Evolutionary conservation across 192 early-diverging fungal species (phyloP).

Genomic region (Backusella mclennaniae): DNA sequence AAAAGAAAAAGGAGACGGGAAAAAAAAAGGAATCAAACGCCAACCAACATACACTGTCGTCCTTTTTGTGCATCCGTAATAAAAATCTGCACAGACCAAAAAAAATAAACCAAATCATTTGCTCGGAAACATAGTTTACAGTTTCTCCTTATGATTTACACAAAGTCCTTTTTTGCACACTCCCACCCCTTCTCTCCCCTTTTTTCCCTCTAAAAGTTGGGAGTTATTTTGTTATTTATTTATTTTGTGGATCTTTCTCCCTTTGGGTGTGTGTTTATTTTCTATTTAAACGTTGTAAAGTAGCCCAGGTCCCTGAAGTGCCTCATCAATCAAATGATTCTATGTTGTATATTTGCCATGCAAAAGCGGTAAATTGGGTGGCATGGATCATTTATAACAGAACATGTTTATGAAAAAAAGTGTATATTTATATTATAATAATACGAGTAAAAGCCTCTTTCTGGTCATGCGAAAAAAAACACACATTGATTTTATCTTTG

Average conservation of each 20-base stretch:
- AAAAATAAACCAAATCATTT: constrained; percentile 1
- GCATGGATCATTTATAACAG: background rate
- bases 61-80: constrained; percentile 12
- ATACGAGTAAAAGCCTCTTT: too few species aligned
- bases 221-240: background rate
- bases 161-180: background rate
- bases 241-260: constrained; percentile 1
- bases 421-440: background rate
- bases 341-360: background rate
- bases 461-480: background rate
- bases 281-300: background rate
- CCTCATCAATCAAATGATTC: background rate
- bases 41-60: background rate
- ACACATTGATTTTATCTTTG: background rate
- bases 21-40: background rate
- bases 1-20: background rate
- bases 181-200: background rate
- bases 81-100: constrained; percentile 12
- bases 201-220: constrained; percentile 4
- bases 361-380: constrained; percentile 3
- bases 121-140: constrained; percentile 1
- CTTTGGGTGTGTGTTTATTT: background rate
- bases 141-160: constrained; percentile 7
- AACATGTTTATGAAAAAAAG: background rate
- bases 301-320: constrained; percentile 1